Base-by-base conservation (phyloP, 78 protist species). In the Dictyostelium brefeldianum region DNA sequence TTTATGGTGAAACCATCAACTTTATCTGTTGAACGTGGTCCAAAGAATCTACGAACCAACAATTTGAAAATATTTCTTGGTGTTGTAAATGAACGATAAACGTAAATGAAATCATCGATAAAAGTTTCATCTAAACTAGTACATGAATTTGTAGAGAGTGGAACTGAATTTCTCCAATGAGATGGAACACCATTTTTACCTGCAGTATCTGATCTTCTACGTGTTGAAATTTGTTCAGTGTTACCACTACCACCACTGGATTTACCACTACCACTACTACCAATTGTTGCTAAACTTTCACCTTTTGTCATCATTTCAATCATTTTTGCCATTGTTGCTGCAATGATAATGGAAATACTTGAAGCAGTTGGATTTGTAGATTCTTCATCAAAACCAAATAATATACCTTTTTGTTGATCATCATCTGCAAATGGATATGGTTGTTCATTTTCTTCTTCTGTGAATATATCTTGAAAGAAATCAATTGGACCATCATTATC, bases 11-110 rank as follows among this genome's bases (percentile, higher is more conserved):
- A 78, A 3, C 64, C n/a, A n/a, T 87, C 93, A 15, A 47, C 29
- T 27, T 77, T 87, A 27, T 87, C 84, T 12, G 65, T 43, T 11
- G 2, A 22, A 18, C 81, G 14, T 43, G 93, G 93, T 18, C 93
- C 93, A 87, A 87, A 87, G 79, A 78, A 87, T 14, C 93, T 36
- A 15, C 80, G 50, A 54, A 87, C 93, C 29, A 87, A 36, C 5
- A 87, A 15, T 47, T 87, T 87, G 48, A 87, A 77, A 2, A 87
- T 59, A 9, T 41, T 62, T 25, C n/a, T 48, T 17, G 93, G 93
- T 43, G 93, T 87, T n/a, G 93, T 50, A 57, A 87, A 87, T 64
- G 93, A 87, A 51, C 93, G 83, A 50, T 87, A 87, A n/a, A 87
- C 70, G 36, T 74, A 50, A 18, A 87, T 64, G 67, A 87, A 87